A percentile compares a stretch with the other conserved stretches of the same genome.
Conservation (phyloP, 1,139 yeast genomes). For the Geotrichum aggregatum region DNA sequence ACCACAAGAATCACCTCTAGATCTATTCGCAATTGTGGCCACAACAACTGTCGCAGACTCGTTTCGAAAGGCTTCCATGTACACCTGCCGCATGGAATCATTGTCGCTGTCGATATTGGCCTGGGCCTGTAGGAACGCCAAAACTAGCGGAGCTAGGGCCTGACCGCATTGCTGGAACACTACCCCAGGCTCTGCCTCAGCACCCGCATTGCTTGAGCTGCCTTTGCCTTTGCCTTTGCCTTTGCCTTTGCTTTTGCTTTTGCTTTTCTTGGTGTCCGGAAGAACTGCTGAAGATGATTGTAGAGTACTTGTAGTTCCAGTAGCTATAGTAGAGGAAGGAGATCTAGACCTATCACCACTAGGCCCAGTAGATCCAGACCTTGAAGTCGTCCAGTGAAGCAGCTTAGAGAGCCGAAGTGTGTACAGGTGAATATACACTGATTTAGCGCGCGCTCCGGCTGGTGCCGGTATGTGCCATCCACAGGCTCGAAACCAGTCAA, state of each 20-base stretch:
- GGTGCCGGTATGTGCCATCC: constrained; percentile 32
- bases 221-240: too few relatives aligned
- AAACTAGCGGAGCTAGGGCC: background rate
- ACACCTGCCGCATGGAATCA: background rate
- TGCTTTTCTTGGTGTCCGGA: too few relatives aligned
- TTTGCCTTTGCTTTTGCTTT: too few relatives aligned
- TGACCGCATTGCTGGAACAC: background rate
- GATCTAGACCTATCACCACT: too few relatives aligned
- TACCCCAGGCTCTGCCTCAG: too few relatives aligned
- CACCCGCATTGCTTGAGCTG: background rate
- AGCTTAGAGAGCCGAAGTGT: background rate
- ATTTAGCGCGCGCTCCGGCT: background rate
- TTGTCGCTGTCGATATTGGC: too few relatives aligned
- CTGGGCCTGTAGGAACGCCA: background rate
- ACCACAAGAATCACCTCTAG: too few relatives aligned
- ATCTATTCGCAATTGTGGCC: too few relatives aligned
- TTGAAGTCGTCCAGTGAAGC: background rate
- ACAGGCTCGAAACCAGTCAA: constrained; percentile 32
- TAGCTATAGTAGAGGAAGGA: too few relatives aligned
- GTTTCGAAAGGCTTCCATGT: background rate
- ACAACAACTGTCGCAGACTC: background rate
- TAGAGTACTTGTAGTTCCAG: too few relatives aligned
- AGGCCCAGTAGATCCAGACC: too few relatives aligned
- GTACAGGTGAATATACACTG: constrained; percentile 1
- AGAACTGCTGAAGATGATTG: too few relatives aligned